Conservation (phyloP, 306 rosid genomes). For the Malus fusca region DNA sequence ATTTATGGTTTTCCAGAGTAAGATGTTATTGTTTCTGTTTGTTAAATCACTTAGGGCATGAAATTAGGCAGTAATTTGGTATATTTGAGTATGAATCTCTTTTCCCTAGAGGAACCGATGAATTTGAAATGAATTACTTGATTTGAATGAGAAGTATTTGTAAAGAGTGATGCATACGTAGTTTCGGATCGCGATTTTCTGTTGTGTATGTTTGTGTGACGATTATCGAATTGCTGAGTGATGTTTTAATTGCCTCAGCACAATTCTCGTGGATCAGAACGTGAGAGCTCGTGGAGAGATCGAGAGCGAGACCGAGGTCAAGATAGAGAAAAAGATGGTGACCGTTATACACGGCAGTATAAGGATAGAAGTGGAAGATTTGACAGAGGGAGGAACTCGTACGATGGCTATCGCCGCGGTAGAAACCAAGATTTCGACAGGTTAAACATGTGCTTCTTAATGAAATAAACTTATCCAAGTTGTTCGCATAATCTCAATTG, state of each 20-base stretch:
- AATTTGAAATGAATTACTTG: neutral
- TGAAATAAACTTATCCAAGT: neutral
- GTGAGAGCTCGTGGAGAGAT: slow-evolving; percentile 39
- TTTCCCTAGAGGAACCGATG: neutral
- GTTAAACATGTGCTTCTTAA: slow-evolving; percentile 18
- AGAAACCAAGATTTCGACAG: slow-evolving; percentile 42
- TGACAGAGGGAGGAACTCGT: slow-evolving; percentile 39
- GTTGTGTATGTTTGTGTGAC: neutral
- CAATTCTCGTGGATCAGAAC: slow-evolving; percentile 39
- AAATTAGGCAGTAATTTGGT: neutral
- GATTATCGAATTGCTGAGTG: slow-evolving; percentile 8
- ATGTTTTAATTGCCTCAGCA: slow-evolving; percentile 31
- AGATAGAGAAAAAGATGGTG: slow-evolving; percentile 37
- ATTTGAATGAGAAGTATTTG: neutral
- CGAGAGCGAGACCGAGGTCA: slow-evolving; percentile 34
- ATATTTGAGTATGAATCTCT: neutral
- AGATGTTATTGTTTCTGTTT: neutral
- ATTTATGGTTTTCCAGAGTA: neutral
- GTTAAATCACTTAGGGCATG: neutral
- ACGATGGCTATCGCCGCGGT: slow-evolving; percentile 27
- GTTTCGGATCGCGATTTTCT: neutral
- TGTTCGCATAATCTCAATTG: neutral
- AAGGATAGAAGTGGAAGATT: slow-evolving; percentile 38
- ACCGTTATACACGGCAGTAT: slow-evolving; percentile 29
- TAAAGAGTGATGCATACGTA: neutral